Evolutionary conservation across 345 rosid genomes (phyloP), one percentile per base, ranked within the genome.

Genomic region (Kandelia obovata): DNA sequence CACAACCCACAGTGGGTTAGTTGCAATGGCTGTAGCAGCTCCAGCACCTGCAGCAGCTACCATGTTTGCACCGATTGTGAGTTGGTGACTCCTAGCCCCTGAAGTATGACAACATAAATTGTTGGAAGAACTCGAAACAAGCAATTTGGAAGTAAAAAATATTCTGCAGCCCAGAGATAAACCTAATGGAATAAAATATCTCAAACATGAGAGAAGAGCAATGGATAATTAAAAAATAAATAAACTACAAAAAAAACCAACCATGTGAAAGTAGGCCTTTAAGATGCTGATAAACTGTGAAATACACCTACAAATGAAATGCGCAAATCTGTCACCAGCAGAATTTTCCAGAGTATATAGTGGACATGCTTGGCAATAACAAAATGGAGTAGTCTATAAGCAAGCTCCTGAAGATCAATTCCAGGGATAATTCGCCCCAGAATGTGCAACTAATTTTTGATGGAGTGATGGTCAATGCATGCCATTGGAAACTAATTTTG

Each of bases 1-100:
- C 73, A 95, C 99, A 82, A 92, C 99, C 99, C 99, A 95, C 67
- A 95, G 80, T 53, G 99, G 99, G 77, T 92, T 95, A 32, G 99
- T 95, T 58, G 83, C 78, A 68, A 87, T 77, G 68, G 97, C 80
- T 32, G 99, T 95, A 67, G 97, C 88, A 75, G 89, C 96, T 71
- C 99, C 99, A 61, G 99, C 98, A 21, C 96, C 88, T 27, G 94
- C 96, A 71, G 99, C 99, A 68, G 96, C 98, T 73, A 92, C 62
- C 88, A 95, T 82, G 75, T 92, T 88, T 77, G 85, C 83, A 20
- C 99, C 86, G 47, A 89, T 39, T 47, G 89, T 71, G 57, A 95
- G 94, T 68, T 81, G 84, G 59, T 64, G 61, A 62, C 65, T 57
- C 49, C 72, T 64, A 62, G 83, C 82, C 66, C 80, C 99, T 92